phyloP scores from a whole-genome alignment of 768 basidiomycete species.

The Russula griseocarnosa region DNA sequence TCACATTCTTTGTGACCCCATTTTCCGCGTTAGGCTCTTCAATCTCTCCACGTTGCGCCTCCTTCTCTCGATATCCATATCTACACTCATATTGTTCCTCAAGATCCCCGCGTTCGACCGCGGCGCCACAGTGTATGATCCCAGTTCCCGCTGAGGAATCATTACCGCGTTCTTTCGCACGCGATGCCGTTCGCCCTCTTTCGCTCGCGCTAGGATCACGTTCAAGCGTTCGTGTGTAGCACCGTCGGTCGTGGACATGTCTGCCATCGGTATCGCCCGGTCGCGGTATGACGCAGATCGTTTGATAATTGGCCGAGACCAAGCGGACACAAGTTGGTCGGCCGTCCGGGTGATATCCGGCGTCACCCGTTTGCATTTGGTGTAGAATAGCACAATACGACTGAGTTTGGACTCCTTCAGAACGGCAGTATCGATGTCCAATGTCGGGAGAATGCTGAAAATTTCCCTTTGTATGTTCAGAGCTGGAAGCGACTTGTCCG shows the following conservation, averaged over 20 bases:
- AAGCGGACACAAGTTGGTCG: constrained; percentile 73
- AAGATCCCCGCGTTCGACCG: constrained; percentile 49
- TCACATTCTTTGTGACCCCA: constrained; percentile 28
- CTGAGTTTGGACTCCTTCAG: constrained; percentile 91
- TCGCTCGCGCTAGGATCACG: constrained; percentile 63
- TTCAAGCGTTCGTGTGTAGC: constrained; percentile 54
- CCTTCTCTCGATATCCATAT: constrained; percentile 68
- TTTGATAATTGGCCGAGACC: constrained; percentile 92
- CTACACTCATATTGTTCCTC: constrained; percentile 56
- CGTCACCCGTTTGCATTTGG: constrained; percentile 87
- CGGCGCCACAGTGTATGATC: constrained; percentile 79
- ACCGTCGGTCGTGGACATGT: constrained; percentile 38
- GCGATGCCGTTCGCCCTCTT: constrained; percentile 62
- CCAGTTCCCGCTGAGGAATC: constrained; percentile 73
- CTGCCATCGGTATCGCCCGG: constrained; percentile 59
- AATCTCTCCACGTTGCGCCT: constrained; percentile 71
- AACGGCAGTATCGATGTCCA: constrained; percentile 87
- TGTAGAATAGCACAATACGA: constrained; percentile 90
- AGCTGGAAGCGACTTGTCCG: constrained; percentile 87
- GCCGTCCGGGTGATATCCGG: constrained; percentile 78
- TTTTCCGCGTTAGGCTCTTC: constrained; percentile 54
- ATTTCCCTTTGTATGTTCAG: constrained; percentile 94
- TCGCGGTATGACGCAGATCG: constrained; percentile 79
- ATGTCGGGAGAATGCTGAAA: constrained; percentile 76
- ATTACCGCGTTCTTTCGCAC: constrained; percentile 76